phyloP scores from a whole-genome alignment of 2,329 filamentous ascomycete genomes.

The Pyrenochaeta sp. region DNA sequence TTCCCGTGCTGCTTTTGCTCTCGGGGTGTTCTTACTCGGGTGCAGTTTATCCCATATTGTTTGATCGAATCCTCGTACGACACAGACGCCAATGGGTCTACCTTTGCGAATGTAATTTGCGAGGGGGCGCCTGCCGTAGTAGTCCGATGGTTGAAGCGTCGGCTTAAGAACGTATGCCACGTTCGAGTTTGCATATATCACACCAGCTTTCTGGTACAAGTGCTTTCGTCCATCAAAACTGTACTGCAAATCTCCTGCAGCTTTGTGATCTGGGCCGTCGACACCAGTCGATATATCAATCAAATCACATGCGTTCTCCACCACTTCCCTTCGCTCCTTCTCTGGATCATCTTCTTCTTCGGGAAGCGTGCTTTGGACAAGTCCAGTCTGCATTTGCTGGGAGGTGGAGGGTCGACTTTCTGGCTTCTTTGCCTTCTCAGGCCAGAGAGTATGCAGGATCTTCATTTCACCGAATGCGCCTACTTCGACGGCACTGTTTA shows the following conservation, averaged over 20 bases:
- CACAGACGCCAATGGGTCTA: conserved; percentile 79
- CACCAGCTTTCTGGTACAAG: conserved; percentile 76
- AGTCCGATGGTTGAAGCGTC: conserved; percentile 81
- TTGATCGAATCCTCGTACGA: conserved; percentile 89
- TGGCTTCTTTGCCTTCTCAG: conserved; percentile 65
- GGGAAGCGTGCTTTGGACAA: conserved; percentile 43
- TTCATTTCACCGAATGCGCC: conserved; percentile 92
- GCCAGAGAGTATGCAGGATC: conserved; percentile 84
- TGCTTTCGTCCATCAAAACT: conserved; percentile 58
- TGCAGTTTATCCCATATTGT: conserved; percentile 78
- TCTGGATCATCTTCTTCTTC: conserved; percentile 51
- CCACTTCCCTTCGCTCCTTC: conserved; percentile 51
- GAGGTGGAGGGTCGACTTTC: conserved; percentile 53
- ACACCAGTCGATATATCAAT: conserved; percentile 58
- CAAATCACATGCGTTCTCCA: conserved; percentile 55
- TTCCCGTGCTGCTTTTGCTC: conserved; percentile 51
- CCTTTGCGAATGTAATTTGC: conserved; percentile 83
- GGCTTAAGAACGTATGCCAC: conserved; percentile 88
- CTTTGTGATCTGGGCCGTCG: conserved; percentile 57
- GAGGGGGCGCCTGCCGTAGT: conserved; percentile 82
- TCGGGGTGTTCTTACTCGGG: conserved; percentile 55
- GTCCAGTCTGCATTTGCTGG: conserved; percentile 37
- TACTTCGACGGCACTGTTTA: conserved; percentile 88
- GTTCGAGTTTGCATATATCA: conserved; percentile 81
- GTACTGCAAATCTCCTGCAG: conserved; percentile 52